These are phyloP conservation scores for Cordyceps militaris DNA, from an alignment of 2,329 filamentous ascomycete genomes.

Conservation along the genomic window DNA sequence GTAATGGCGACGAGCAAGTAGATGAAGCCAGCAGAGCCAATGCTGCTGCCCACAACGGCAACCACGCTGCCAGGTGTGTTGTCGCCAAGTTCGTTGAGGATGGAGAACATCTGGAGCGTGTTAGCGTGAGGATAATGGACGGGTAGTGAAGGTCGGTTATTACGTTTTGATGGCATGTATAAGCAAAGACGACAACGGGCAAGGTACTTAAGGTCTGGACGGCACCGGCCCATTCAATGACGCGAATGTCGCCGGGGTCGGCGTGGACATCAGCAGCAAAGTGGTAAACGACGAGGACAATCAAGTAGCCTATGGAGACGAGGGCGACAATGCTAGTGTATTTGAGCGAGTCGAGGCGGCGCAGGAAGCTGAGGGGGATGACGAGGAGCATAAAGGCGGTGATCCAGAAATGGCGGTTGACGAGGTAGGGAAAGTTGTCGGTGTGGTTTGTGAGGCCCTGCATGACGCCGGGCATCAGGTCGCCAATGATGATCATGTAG, in stretches of 20 bases:
- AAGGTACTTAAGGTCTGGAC: slow-evolving; percentile 76
- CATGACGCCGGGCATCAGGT: slow-evolving; percentile 93
- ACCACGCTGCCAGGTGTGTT: slow-evolving; percentile 70
- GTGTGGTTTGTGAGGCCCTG: slow-evolving; percentile 66
- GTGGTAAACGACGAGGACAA: slow-evolving; percentile 88
- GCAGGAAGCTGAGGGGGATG: slow-evolving; percentile 88
- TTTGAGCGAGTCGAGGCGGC: slow-evolving; percentile 88
- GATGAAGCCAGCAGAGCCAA: slow-evolving; percentile 77
- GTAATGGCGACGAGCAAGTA: slow-evolving; percentile 92
- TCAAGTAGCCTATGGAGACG: slow-evolving; percentile 88
- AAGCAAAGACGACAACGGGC: slow-evolving; percentile 97
- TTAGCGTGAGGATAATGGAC: slow-evolving; percentile 22
- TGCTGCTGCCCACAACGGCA: slow-evolving; percentile 72
- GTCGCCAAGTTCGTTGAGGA: slow-evolving; percentile 87
- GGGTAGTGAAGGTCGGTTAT: slow-evolving; percentile 20
- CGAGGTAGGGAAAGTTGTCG: slow-evolving; percentile 59
- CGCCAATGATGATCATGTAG: slow-evolving; percentile 97
- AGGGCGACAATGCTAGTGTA: slow-evolving; percentile 92
- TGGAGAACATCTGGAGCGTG: slow-evolving; percentile 80
- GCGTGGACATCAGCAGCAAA: slow-evolving; percentile 73
- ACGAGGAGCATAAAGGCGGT: slow-evolving; percentile 96
- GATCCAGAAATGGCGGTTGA: slow-evolving; percentile 94
- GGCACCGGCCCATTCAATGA: slow-evolving; percentile 72
- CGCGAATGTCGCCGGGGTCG: slow-evolving; percentile 65
- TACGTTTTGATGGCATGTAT: slow-evolving; percentile 97